Conservation (phyloP, 306 rosid species). For the peach (Prunus persica) region DNA sequence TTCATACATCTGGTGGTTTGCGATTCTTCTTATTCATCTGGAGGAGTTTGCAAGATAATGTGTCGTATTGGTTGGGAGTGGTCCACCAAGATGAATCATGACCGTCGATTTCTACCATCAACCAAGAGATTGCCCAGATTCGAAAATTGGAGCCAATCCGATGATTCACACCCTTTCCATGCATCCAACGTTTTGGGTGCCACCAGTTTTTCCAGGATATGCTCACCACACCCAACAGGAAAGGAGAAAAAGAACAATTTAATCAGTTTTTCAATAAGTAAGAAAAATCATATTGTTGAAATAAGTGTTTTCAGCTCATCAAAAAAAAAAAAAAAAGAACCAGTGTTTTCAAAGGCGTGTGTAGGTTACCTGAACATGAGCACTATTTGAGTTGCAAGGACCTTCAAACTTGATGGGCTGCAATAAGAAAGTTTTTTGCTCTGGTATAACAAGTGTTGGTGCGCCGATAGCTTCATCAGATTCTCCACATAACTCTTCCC, state of each 20-base stretch:
- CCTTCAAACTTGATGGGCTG: constrained; percentile 1
- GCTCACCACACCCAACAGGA: neutral
- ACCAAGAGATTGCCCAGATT: neutral
- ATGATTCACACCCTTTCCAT: neutral
- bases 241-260: neutral
- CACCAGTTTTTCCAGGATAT: constrained; percentile 9
- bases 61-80: neutral
- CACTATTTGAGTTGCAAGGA: neutral
- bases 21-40: neutral
- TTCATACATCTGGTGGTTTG: neutral
- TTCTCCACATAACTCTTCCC: neutral
- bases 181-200: constrained; percentile 15
- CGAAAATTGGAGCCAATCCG: constrained; percentile 1
- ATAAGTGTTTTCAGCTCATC: too few relatives aligned
- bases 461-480: too few relatives aligned
- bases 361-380: neutral
- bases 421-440: neutral
- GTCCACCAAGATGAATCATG: constrained; percentile 14
- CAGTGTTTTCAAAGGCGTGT: too few relatives aligned
- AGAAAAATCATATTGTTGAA: too few relatives aligned
- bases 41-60: neutral
- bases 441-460: neutral
- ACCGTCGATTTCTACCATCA: constrained; percentile 17
- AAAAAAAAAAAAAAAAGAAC: too few relatives aligned
- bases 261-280: too few relatives aligned